Evolutionary conservation across 441 rosid species (phyloP).

Genomic region (Daphne laureola): DNA sequence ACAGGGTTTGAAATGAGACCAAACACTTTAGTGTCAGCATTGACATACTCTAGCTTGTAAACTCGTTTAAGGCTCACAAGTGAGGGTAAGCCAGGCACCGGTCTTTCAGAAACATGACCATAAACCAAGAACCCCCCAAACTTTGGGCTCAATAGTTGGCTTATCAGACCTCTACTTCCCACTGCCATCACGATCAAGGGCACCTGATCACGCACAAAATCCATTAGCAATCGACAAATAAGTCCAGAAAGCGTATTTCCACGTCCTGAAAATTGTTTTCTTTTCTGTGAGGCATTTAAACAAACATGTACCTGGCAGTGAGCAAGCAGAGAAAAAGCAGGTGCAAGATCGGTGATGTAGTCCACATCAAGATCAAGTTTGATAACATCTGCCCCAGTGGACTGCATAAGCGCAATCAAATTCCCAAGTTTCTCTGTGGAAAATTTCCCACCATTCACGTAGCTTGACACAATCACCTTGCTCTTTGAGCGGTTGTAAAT

Average conservation of each 20-base stretch:
- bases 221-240: too few relatives aligned
- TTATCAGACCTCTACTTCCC: slow-evolving; percentile 29
- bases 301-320: slow-evolving; percentile 30
- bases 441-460: slow-evolving; percentile 26
- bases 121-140: slow-evolving; percentile 26
- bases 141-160: slow-evolving; percentile 26
- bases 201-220: slow-evolving; percentile 15
- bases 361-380: slow-evolving; percentile 34
- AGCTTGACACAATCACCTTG: slow-evolving; percentile 32
- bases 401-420: slow-evolving; percentile 34
- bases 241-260: too few relatives aligned
- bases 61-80: slow-evolving; percentile 20
- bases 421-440: slow-evolving; percentile 34
- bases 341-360: slow-evolving; percentile 34
- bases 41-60: slow-evolving; percentile 22
- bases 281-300: too few relatives aligned
- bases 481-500: slow-evolving; percentile 18
- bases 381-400: slow-evolving; percentile 39
- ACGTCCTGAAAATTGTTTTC: too few relatives aligned
- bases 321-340: slow-evolving; percentile 31
- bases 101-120: slow-evolving; percentile 17
- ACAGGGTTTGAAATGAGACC: slow-evolving; percentile 32
- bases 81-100: slow-evolving; percentile 27
- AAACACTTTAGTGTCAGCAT: slow-evolving; percentile 27
- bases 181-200: slow-evolving; percentile 28